Conservation (phyloP, 179 eudicot species). For the Silene vulgaris region DNA sequence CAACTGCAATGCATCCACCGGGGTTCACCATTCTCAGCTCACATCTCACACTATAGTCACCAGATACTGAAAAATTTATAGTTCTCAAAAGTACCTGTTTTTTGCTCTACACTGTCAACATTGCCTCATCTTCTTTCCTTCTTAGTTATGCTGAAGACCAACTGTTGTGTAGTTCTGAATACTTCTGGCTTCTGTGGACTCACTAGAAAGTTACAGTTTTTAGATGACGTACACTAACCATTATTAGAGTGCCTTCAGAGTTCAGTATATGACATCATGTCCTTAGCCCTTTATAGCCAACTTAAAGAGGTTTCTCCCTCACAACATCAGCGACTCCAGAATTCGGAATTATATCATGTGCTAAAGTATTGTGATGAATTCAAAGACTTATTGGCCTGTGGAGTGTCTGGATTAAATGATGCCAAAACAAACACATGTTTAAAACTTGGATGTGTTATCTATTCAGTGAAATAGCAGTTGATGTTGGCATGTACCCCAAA, state of each 20-base stretch:
- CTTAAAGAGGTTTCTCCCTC: no score
- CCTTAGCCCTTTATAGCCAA: no score
- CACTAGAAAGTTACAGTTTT: background rate
- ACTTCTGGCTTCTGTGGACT: no score
- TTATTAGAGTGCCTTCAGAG: background rate
- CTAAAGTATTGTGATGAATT: background rate
- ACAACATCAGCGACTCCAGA: background rate
- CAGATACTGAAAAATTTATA: background rate
- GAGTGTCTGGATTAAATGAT: background rate
- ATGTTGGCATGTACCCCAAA: background rate
- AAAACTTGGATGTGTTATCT: background rate
- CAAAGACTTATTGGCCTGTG: background rate
- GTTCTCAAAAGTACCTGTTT: background rate
- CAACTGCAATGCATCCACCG: background rate
- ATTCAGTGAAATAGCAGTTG: background rate
- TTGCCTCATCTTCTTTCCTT: background rate
- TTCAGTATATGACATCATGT: background rate
- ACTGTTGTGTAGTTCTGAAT: background rate
- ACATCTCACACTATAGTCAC: background rate
- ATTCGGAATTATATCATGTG: background rate
- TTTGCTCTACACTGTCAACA: slow-evolving; percentile 1
- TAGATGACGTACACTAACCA: background rate
- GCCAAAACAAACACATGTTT: background rate
- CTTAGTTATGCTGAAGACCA: background rate
- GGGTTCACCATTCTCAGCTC: background rate